Conservation (phyloP, 2,329 filamentous ascomycete genomes). For the Seiridium cupressi region DNA sequence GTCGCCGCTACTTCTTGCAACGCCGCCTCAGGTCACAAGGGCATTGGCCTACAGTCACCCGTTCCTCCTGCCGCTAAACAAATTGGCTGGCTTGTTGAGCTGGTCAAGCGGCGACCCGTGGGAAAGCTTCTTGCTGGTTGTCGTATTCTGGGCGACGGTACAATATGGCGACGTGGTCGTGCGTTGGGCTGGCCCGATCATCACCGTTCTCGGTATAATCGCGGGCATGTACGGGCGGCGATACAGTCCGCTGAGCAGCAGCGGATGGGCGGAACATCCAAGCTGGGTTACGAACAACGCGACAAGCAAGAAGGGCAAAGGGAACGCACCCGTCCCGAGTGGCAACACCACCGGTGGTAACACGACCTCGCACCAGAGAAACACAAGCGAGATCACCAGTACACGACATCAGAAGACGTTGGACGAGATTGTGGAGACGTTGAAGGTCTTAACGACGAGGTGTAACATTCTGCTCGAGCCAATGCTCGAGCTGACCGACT, state of each 20-base stretch:
- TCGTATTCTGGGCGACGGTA: conserved; percentile 79
- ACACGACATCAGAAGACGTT: conserved; percentile 88
- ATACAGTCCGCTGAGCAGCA: conserved; percentile 87
- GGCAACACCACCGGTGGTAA: conserved; percentile 19
- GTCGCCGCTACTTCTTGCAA: conserved; percentile 87
- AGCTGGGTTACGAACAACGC: conserved; percentile 14
- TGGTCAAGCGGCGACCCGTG: conserved; percentile 94
- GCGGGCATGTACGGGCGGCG: conserved; percentile 88
- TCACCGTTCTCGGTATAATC: conserved; percentile 77
- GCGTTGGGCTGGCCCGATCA: conserved; percentile 76
- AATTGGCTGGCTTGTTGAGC: conserved; percentile 78
- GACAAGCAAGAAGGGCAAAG: conserved; percentile 28
- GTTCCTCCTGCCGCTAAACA: conserved; percentile 86
- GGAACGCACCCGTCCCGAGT: conserved; percentile 26
- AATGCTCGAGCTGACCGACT: conserved; percentile 84
- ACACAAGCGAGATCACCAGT: conserved; percentile 56
- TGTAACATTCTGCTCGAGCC: conserved; percentile 93
- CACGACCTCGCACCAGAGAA: conserved; percentile 37
- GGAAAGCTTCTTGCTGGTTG: conserved; percentile 92
- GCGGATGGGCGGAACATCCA: conserved; percentile 60
- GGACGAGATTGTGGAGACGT: conserved; percentile 93
- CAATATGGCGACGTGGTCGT: conserved; percentile 86
- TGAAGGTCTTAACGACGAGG: conserved; percentile 85
- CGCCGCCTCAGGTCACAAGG: conserved; percentile 90
- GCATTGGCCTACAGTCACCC: conserved; percentile 95